Evolutionary conservation across 352 stramenopile species (phyloP), one percentile per base, ranked within the genome.

Genomic region (Phytophthora palmivora): DNA sequence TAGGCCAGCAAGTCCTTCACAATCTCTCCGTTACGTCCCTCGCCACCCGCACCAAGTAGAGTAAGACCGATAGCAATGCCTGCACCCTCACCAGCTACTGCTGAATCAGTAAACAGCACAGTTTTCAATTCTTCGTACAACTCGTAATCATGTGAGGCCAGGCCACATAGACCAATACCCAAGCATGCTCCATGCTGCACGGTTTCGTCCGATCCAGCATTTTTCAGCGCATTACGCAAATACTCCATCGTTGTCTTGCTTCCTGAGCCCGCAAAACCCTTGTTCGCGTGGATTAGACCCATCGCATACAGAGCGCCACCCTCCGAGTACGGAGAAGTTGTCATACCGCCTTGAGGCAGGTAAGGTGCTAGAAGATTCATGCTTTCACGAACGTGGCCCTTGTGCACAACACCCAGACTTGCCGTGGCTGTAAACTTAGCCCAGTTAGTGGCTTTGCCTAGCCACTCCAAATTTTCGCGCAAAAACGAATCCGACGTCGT

Each of bases 381-480:
- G 67, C 89, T 97, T 76, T 99, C 96, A 54, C 97, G 96, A 54
- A 99, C 89, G 67, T 99, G 97, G 37, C 96, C 96, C 53, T 98
- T 97, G 85, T 99, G 97, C 37, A 99, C 92, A 32, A 99, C 97
- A 55, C 97, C 98, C n/a, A 99, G 87, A 57, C 90, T 98, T 15
- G 97, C 97, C 6, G 97, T 99, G 18, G 97, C 97, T 6, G 95
- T 98, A 67, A 99, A 99, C 79, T 99, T 99, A 48, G 97, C 97
- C 98, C 98, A 99, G 83, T 99, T 99, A 49, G 89, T 98, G 8
- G 97, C 97, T 68, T 99, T 98, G 21, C 96, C 97, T 59, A 99
- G 94, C 97, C 97, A 99, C 58, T 99, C 97, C 12, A 99, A 86
- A 83, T 99, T 98, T 62, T 99, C 95, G 32, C 98, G 91, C 62